Conservation (phyloP, 495 filamentous ascomycete species). For the Collariella sp. region DNA sequence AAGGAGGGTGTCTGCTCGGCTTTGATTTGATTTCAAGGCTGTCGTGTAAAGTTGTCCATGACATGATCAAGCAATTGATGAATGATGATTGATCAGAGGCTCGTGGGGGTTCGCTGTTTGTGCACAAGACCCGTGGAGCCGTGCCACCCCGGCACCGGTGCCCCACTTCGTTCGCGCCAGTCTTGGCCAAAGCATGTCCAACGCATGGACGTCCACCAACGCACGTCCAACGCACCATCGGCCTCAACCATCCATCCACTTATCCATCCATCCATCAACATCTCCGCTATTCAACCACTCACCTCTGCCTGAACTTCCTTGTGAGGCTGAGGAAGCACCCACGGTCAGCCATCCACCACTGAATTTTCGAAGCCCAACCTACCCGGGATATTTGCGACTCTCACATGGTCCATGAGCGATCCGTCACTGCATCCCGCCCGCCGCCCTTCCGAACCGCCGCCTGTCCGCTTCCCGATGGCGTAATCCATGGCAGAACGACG, state of each 20-base stretch:
- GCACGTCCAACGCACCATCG: constrained; percentile 1
- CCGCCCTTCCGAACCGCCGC: constrained; percentile 17
- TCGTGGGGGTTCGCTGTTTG: no score
- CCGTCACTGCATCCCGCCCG: background rate
- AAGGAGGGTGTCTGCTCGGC: no score
- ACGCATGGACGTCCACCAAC: background rate
- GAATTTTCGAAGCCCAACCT: background rate
- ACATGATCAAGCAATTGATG: no score
- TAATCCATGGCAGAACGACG: constrained; percentile 53
- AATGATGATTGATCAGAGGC: no score
- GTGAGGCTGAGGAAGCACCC: no score
- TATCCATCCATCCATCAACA: background rate
- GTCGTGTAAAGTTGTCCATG: no score
- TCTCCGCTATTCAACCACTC: constrained; percentile 5
- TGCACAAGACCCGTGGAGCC: no score
- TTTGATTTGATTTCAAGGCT: no score
- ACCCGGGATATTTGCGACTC: background rate
- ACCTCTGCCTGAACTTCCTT: background rate
- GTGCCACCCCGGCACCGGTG: background rate
- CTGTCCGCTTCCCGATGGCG: constrained; percentile 39
- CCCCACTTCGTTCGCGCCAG: no score
- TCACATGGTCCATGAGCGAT: constrained; percentile 14
- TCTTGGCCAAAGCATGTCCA: background rate
- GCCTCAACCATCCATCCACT: background rate
- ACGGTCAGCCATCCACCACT: background rate